These are phyloP conservation scores for Penicillium herquei DNA, from an alignment of 495 filamentous ascomycete genomes.

Conservation along the genomic window DNA sequence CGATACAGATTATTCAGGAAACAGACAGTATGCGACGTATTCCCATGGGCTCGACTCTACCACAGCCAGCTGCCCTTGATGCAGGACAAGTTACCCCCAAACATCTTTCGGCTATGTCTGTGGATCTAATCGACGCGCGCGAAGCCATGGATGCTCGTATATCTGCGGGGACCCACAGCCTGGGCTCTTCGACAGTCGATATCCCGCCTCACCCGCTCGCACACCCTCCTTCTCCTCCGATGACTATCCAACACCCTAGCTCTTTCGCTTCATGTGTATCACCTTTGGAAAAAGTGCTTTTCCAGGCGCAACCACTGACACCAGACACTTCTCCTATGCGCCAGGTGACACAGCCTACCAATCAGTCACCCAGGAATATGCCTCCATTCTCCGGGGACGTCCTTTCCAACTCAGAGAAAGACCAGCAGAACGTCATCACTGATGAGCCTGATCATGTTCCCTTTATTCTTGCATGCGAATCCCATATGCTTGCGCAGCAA, in stretches of 20 bases:
- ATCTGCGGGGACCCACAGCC: constrained; percentile 31
- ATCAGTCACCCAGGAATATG: constrained; percentile 23
- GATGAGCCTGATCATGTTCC: constrained; percentile 64
- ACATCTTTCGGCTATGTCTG: constrained; percentile 67
- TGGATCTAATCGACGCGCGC: constrained; percentile 55
- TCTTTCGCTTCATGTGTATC: constrained; percentile 38
- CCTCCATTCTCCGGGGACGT: constrained; percentile 40
- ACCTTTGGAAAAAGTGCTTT: constrained; percentile 39
- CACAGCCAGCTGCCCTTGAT: constrained; percentile 25
- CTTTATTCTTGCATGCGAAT: constrained; percentile 89
- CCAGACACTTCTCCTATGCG: constrained; percentile 50
- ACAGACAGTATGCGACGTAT: constrained; percentile 58
- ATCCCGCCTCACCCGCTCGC: constrained; percentile 65
- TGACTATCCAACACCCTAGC: constrained; percentile 65
- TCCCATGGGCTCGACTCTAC: constrained; percentile 43
- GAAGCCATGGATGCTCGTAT: constrained; percentile 42
- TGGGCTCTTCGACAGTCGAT: constrained; percentile 46
- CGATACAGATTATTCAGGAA: constrained; percentile 56
- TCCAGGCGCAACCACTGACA: constrained; percentile 47
- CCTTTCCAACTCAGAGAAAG: constrained; percentile 37
- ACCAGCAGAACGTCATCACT: constrained; percentile 12
- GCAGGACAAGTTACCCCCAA: constrained; percentile 18
- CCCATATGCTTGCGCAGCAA: constrained; percentile 86
- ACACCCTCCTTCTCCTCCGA: constrained; percentile 75
- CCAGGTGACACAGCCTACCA: constrained; percentile 15